Percentiles rank a stretch among this genome's conserved stretches.
Conservation (phyloP, 768 basidiomycete species). For the Suillus spraguei region DNA sequence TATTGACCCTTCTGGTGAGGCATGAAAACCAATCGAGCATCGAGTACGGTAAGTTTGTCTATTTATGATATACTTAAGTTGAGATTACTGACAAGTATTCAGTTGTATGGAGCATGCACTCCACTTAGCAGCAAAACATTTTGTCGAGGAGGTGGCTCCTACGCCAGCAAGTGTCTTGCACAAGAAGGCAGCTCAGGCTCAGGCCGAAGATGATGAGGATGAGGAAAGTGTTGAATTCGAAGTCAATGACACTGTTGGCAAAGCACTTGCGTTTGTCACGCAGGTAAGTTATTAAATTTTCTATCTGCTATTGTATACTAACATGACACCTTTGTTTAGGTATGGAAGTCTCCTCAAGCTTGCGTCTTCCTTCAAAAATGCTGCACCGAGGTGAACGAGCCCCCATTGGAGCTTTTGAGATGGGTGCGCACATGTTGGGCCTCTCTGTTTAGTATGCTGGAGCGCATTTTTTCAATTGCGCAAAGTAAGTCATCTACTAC, state of each 20-base stretch:
- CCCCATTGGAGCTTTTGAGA: background rate
- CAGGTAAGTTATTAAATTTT: background rate
- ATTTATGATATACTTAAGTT: background rate
- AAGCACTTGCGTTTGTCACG: background rate
- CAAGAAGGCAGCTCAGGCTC: no score
- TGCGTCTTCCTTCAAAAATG: background rate
- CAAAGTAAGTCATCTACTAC: background rate
- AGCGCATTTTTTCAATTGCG: background rate
- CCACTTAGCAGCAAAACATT: background rate
- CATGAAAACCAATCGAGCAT: background rate
- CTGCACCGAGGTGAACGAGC: background rate
- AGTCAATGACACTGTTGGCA: background rate
- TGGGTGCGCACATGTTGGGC: background rate
- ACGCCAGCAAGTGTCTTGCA: background rate
- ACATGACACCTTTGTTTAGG: background rate
- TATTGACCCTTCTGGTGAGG: no score
- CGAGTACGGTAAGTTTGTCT: background rate
- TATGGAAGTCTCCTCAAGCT: background rate
- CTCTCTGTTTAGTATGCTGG: background rate
- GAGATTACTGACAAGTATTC: background rate
- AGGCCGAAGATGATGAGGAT: no score
- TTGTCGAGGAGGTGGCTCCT: background rate
- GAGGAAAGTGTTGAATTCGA: no score
- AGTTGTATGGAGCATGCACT: background rate
- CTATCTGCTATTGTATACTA: no score